Base-by-base conservation (phyloP, 2,329 filamentous ascomycete genomes). In the Colletotrichum trifolii region DNA sequence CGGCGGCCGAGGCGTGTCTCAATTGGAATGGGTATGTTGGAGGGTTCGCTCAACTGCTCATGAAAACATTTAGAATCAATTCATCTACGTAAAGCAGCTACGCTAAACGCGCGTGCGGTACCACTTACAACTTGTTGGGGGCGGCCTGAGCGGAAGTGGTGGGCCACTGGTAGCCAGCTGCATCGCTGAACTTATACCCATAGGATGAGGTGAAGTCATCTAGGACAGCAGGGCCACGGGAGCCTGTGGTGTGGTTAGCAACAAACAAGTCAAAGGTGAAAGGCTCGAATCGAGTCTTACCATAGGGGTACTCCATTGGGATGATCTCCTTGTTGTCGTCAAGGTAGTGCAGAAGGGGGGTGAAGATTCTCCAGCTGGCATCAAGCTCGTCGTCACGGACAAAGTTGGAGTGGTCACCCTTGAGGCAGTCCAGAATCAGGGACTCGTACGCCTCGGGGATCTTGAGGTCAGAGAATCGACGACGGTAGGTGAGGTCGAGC, bases 351-450 rank as follows among this genome's bases (percentile, higher is more conserved):
- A 99, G 86, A 42, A 99, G 90, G 71, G 96, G 96, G 2, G 94
- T 97, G 82, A 99, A 99, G 80, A 99, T 96, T 79, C 94, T 93
- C 96, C 96, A 99, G 82, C 92, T 96, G 66, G 96, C 94, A 75
- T 99, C 96, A 36, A 99, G 87, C 83, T 99, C 96, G 76, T 97
- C 94, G 73, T 97, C 94, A 83, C 94, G 91, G 69, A 97, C 94
- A 80, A 99, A 99, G 89, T 99, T 99, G 80, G 94, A 98, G 86
- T 99, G 96, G 77, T 99, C 96, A 67, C 96, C 96, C 89, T 99
- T 99, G 74, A 99, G 86, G 72, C 95, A 96, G 79, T 99, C 96
- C 63, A 99, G 87, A 72, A 99, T 97, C 71, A 99, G 85, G 61
- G 94, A 97, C 82, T 99, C 96, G 81, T 99, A 99, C 7, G 96